These are phyloP conservation scores for Aschersonia sp. DNA, from an alignment of 2,329 filamentous ascomycete genomes.

Conservation along the genomic window DNA sequence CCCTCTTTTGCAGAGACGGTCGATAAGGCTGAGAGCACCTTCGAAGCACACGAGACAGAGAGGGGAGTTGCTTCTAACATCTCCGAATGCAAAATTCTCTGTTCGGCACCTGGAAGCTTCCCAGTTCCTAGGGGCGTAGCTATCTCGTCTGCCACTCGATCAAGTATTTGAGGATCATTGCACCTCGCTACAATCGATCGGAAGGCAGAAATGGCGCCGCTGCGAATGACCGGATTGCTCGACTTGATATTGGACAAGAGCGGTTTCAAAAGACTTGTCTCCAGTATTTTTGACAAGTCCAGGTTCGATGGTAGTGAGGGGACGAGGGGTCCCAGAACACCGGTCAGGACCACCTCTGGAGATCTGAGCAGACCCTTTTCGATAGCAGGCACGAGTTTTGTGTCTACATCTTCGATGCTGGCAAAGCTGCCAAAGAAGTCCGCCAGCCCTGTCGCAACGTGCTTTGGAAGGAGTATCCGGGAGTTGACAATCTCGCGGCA, in stretches of 20 bases:
- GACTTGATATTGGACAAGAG: conserved; percentile 86
- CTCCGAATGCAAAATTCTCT: conserved; percentile 69
- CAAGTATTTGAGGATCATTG: conserved; percentile 39
- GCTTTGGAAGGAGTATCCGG: conserved; percentile 51
- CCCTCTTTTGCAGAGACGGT: conserved; percentile 67
- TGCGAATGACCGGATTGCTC: conserved; percentile 63
- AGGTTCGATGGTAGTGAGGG: conserved; percentile 51
- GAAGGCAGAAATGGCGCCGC: conserved; percentile 64
- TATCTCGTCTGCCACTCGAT: conserved; percentile 64
- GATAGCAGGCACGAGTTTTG: conserved; percentile 62
- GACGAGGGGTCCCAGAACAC: conserved; percentile 62
- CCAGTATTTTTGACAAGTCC: conserved; percentile 65
- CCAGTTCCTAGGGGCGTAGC: conserved; percentile 64
- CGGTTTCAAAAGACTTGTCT: conserved; percentile 65
- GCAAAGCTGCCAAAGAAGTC: conserved; percentile 77
- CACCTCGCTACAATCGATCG: conserved; percentile 50
- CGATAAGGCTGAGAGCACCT: conserved; percentile 52
- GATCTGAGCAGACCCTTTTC: conserved; percentile 83
- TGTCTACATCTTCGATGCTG: conserved; percentile 57
- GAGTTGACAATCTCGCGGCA: conserved; percentile 74
- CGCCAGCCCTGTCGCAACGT: conserved; percentile 56
- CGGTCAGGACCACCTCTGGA: conserved; percentile 76
- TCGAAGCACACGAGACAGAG: conserved; percentile 46
- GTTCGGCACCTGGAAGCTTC: conserved; percentile 74
- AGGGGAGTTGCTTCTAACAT: conserved; percentile 55